Evolutionary conservation across 176 grass and related monocot species (phyloP).

Genomic region (Avena eriantha): DNA sequence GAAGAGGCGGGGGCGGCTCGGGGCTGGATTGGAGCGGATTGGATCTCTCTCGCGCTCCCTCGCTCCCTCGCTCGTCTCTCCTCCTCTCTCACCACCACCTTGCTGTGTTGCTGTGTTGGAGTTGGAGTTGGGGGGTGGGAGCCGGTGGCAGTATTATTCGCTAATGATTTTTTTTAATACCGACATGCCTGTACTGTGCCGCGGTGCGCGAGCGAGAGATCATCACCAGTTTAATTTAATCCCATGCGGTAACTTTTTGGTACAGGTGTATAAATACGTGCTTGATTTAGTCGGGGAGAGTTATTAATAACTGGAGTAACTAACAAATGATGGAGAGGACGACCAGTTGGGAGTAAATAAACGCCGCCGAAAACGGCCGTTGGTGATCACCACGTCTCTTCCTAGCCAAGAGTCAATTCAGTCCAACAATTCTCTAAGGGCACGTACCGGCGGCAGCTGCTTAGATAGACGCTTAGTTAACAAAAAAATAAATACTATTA

Average conservation of each 20-base stretch:
- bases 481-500: too few relatives aligned
- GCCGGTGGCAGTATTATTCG: slow-evolving; percentile 23
- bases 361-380: too few relatives aligned
- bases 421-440: too few relatives aligned
- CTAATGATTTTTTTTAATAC: slow-evolving; percentile 58
- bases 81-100: background rate
- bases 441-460: too few relatives aligned
- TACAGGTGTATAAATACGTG: too few relatives aligned
- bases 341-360: too few relatives aligned
- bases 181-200: slow-evolving; percentile 56
- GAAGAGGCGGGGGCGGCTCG: background rate
- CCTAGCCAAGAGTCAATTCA: too few relatives aligned
- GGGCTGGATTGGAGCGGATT: slow-evolving; percentile 38
- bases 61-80: background rate
- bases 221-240: slow-evolving; percentile 22
- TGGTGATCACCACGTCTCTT: too few relatives aligned
- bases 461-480: too few relatives aligned
- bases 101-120: background rate
- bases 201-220: background rate
- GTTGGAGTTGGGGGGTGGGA: slow-evolving; percentile 5
- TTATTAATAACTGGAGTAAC: too few relatives aligned
- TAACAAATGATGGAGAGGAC: too few relatives aligned
- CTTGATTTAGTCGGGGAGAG: too few relatives aligned
- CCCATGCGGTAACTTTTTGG: background rate
- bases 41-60: slow-evolving; percentile 49